A percentile compares a stretch with the other conserved stretches of the same genome.
Evolutionary conservation across 106 monocot genomes (phyloP).

Genomic region (Dioscorea zingiberensis): DNA sequence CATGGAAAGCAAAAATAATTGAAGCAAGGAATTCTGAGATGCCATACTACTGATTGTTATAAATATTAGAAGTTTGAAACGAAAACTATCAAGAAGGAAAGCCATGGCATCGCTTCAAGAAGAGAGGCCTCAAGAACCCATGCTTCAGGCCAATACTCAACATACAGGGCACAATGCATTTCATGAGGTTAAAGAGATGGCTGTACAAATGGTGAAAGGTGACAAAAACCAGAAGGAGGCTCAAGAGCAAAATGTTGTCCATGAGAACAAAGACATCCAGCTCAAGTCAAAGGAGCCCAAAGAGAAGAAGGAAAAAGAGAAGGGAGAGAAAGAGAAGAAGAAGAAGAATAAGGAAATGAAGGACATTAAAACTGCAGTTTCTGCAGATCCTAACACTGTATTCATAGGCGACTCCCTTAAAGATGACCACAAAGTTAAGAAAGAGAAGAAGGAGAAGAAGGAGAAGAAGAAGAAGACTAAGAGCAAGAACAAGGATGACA

Average conservation of each 20-base stretch:
- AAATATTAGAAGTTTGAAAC: too few relatives aligned
- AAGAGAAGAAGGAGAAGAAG: background rate
- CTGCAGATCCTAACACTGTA: background rate
- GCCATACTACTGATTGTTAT: too few relatives aligned
- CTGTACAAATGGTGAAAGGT: background rate
- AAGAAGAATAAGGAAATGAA: background rate
- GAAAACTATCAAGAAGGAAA: background rate
- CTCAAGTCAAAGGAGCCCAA: background rate
- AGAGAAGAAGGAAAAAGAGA: background rate
- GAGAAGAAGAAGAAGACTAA: background rate
- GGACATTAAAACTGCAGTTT: background rate
- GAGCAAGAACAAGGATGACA: background rate
- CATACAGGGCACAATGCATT: background rate
- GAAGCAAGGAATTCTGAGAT: too few relatives aligned
- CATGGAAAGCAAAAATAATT: conserved; percentile 1
- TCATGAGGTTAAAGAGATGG: background rate
- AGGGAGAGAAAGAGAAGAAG: background rate
- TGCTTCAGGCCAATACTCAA: background rate
- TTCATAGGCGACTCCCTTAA: background rate
- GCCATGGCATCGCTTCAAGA: background rate
- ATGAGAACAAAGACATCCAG: background rate
- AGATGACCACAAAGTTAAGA: background rate
- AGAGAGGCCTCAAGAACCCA: background rate
- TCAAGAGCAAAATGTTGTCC: background rate
- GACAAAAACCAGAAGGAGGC: background rate